These are phyloP conservation scores for Cicer arietinum DNA, from an alignment of 306 rosid species.

Conservation along the genomic window DNA sequence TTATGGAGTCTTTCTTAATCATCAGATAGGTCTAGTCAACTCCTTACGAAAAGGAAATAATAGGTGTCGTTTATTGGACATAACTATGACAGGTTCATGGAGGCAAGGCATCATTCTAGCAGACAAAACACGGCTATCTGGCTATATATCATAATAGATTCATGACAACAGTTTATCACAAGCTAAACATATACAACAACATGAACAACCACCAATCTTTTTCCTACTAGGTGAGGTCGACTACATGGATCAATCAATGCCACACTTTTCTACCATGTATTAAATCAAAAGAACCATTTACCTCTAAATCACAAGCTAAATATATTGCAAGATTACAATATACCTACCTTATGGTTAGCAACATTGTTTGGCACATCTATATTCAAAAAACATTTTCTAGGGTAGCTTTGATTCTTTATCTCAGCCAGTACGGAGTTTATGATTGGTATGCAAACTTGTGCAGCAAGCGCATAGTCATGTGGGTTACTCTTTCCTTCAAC, in stretches of 20 bases:
- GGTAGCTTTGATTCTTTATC: conserved; percentile 62
- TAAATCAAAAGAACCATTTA: not conserved
- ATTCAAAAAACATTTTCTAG: conserved; percentile 68
- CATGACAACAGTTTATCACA: conserved; percentile 30
- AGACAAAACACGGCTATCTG: not conserved
- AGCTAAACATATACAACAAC: conserved; percentile 18
- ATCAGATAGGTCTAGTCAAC: not conserved
- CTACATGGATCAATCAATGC: not conserved
- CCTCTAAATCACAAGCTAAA: conserved; percentile 6
- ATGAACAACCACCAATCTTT: not conserved
- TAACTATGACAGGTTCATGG: conserved; percentile 23
- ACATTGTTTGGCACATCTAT: conserved; percentile 72
- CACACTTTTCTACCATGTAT: not conserved
- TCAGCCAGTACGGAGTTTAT: conserved; percentile 64
- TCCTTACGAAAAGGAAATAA: conserved; percentile 10
- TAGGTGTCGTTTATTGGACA: not conserved
- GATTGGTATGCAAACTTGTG: conserved; percentile 82
- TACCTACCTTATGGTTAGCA: conserved; percentile 65
- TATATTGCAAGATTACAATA: conserved; percentile 23
- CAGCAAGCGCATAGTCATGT: conserved; percentile 70
- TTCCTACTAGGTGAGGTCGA: not conserved
- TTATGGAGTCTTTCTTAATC: not conserved
- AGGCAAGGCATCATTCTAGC: not conserved
- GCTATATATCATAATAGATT: not conserved
- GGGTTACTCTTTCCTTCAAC: conserved; percentile 60